Percentiles rank a stretch among this genome's conserved stretches.
Evolutionary conservation across 768 basidiomycete species (phyloP).

Genomic region (Pleurotus citrinopileatus): DNA sequence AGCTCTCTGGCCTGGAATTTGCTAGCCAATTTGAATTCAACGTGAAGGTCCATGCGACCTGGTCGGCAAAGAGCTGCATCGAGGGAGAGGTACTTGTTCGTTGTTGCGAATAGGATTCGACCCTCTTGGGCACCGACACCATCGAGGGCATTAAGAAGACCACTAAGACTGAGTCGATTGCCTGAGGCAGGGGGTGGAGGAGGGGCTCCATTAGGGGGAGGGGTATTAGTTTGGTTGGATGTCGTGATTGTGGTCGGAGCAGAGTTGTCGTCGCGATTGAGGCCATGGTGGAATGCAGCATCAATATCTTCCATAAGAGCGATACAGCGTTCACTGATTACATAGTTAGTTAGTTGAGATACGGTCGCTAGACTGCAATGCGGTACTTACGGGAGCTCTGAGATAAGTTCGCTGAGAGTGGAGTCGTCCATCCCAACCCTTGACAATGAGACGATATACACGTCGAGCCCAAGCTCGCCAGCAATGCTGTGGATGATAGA

Average conservation of each 20-base stretch:
- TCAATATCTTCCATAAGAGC: slow-evolving; percentile 86
- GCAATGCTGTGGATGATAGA: slow-evolving; percentile 75
- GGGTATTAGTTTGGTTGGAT: not conserved
- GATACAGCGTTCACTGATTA: slow-evolving; percentile 49
- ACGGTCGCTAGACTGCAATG: not conserved
- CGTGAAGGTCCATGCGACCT: slow-evolving; percentile 77
- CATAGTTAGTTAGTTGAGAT: slow-evolving; percentile 1
- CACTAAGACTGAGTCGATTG: slow-evolving; percentile 60
- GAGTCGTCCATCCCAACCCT: slow-evolving; percentile 62
- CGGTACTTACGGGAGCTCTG: slow-evolving; percentile 47
- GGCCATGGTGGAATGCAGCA: slow-evolving; percentile 56
- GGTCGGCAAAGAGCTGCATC: slow-evolving; percentile 76
- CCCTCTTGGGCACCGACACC: slow-evolving; percentile 80
- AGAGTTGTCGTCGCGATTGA: slow-evolving; percentile 35
- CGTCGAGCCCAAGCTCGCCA: slow-evolving; percentile 72
- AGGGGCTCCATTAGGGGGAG: not conserved
- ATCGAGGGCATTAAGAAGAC: slow-evolving; percentile 77
- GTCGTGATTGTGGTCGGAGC: not conserved
- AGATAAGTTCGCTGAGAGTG: slow-evolving; percentile 53
- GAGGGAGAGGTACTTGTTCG: slow-evolving; percentile 63
- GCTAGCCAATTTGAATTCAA: slow-evolving; percentile 77
- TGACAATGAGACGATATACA: slow-evolving; percentile 72
- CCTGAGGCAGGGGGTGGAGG: slow-evolving; percentile 15
- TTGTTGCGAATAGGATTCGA: slow-evolving; percentile 53
- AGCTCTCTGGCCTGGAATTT: slow-evolving; percentile 63